A percentile compares a stretch with the other conserved stretches of the same genome.
Evolutionary conservation across 139 green algal species (phyloP).

Genomic region (Chlorella ohadii): DNA sequence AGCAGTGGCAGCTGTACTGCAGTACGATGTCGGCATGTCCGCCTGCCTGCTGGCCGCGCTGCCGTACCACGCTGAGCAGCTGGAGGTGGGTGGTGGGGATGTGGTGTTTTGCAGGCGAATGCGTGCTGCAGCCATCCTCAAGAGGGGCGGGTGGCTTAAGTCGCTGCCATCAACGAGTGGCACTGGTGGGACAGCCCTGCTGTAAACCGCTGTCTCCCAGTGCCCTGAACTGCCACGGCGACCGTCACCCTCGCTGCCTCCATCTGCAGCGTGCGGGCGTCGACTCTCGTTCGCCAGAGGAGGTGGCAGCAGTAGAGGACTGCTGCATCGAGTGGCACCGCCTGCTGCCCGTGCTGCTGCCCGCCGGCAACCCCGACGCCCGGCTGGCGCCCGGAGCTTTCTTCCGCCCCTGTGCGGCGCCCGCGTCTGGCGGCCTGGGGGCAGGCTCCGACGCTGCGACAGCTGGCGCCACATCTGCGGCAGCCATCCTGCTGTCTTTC

Average conservation of each 20-base stretch:
- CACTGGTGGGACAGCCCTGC: no score
- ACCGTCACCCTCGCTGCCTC: background rate
- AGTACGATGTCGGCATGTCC: conserved; percentile 27
- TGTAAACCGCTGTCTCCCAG: no score
- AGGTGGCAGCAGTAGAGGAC: conserved; percentile 44
- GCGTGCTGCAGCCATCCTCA: no score
- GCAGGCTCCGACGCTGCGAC: background rate
- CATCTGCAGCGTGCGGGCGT: background rate
- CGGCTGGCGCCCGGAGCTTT: conserved; percentile 30
- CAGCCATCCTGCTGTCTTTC: conserved; percentile 50
- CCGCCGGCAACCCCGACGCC: background rate
- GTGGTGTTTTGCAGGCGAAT: no score
- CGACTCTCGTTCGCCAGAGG: background rate
- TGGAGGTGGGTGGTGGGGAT: conserved; percentile 29
- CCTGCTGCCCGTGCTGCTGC: conserved; percentile 50
- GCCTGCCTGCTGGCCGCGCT: conserved; percentile 41
- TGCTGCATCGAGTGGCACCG: conserved; percentile 49
- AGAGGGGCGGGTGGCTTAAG: no score
- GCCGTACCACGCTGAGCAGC: conserved; percentile 25
- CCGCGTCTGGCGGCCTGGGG: background rate
- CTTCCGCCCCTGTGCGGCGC: conserved; percentile 19
- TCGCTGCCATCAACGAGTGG: no score
- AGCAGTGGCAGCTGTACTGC: conserved; percentile 28
- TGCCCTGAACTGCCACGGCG: no score
- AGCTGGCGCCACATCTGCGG: conserved; percentile 27